Base-by-base conservation (phyloP, 345 rosid genomes). In the Eucalyptus erythrocorys region DNA sequence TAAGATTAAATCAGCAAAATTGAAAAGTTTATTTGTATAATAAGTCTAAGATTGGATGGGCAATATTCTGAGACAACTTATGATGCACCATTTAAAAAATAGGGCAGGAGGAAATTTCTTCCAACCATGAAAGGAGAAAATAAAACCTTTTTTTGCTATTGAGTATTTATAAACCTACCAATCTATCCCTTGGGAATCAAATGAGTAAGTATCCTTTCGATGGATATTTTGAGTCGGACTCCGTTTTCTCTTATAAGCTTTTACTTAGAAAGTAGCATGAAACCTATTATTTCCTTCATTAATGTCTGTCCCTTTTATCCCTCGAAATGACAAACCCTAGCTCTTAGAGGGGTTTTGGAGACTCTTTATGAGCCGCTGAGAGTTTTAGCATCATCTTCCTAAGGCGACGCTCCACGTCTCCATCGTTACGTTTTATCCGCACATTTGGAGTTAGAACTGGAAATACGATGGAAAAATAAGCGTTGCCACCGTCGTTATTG, bases 11-110 rank as follows among this genome's bases (percentile, higher is more conserved):
- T 71, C 10, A 10, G 4, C 0, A 34, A 71, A 68, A 71, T 17
- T 0, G 1, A 9, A 71, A 71, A 71, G 5, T 17, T 71, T 71
- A 68, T 68, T 1, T 0, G 1, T 66, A 32, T 1, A 32, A 66
- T 68, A 17, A 68, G 2, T 34, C 21, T 3, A 68, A 8, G 3
- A 68, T 9, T 34, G 13, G 21, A 34, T 5, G 2, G 45, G 26
- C 6, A 71, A 71, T 71, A 34, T 34, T 10, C 4, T 1, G 1
- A 3, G 4, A 71, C 34, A 71, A 71, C 13, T 37, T 71, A 34
- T 21, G 82, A 76, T 3, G 1, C 27, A 37, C 82, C 82, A 3
- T 37, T 37, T 76, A 10, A 37, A 21, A 37, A 11, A 10, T 37
- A 10, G 82, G 27, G 47, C 47, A 4, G 5, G 45, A 37, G 15